Conservation (phyloP, 2,329 filamentous ascomycete genomes). For the Fusarium sp. region DNA sequence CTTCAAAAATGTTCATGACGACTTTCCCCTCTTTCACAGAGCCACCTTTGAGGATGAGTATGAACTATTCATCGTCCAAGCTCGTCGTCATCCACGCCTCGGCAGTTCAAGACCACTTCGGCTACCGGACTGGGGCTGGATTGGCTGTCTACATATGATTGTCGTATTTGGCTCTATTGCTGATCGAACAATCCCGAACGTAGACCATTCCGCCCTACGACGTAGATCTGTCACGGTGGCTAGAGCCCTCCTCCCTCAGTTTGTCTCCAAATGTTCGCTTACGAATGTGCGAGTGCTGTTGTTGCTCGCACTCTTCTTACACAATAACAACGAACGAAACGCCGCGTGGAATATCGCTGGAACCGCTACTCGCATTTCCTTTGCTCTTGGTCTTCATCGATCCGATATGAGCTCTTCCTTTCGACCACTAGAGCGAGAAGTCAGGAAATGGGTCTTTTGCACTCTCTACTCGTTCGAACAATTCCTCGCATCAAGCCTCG, state of each 20-base stretch:
- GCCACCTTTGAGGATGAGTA: constrained; percentile 56
- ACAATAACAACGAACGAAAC: constrained; percentile 59
- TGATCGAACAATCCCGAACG: constrained; percentile 39
- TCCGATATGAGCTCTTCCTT: constrained; percentile 52
- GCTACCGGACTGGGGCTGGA: constrained; percentile 53
- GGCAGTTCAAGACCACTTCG: constrained; percentile 20
- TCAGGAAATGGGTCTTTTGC: constrained; percentile 56
- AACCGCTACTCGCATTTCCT: constrained; percentile 53
- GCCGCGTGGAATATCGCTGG: constrained; percentile 56
- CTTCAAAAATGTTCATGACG: constrained; percentile 55
- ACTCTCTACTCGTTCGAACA: constrained; percentile 57
- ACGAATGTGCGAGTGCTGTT: constrained; percentile 34
- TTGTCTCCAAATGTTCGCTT: constrained; percentile 40
- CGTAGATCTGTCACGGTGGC: constrained; percentile 30
- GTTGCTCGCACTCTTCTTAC: constrained; percentile 52
- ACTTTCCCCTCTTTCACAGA: constrained; percentile 57
- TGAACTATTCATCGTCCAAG: constrained; percentile 49
- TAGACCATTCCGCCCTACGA: constrained; percentile 51
- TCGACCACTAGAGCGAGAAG: constrained; percentile 54
- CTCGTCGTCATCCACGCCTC: constrained; percentile 15
- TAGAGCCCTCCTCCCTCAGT: constrained; percentile 27
- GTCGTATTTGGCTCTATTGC: constrained; percentile 56
- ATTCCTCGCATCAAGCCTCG: constrained; percentile 56
- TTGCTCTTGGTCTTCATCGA: constrained; percentile 54
- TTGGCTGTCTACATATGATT: constrained; percentile 57